Evolutionary conservation across 441 rosid species (phyloP), one percentile per base, ranked within the genome.

Genomic region (Aleurites moluccanus): DNA sequence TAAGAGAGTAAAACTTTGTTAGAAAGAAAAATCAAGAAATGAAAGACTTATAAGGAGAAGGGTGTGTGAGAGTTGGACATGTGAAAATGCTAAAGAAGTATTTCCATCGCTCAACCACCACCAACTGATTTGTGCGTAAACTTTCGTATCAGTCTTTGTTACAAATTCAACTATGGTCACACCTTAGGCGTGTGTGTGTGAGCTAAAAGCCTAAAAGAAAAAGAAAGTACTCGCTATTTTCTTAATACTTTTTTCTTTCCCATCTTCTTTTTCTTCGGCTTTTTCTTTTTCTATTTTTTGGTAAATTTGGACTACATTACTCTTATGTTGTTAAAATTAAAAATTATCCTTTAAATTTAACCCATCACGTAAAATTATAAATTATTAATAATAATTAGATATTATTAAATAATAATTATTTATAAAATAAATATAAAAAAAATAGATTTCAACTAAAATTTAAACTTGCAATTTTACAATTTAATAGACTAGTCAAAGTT

Each of bases 81-180:
- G 80, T 81, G 83, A 81, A 60, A 15, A 13, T 74, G 82, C 74
- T 73, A 30, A 75, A 72, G 73, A 70, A 67, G 61, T 35, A 61
- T 68, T 67, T 44, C 52, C 63, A 75, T 80, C 68, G 33, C 80
- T 80, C 87, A 81, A 78, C 83, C 21, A 75, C 86, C 79, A 78
- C 78, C 84, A 66, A 75, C 76, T 73, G 75, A 75, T 64, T 64
- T 59, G 57, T 69, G 53, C 70, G 20, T 7, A 65, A 49, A 42
- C 49, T 72, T 74, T 63, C 40, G 25, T 55, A 13, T 44, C 69
- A 10, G 62, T 73, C 81, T 84, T 84, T 61, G 82, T 82, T 77
- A 49, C 75, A 76, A 25, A 53, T 79, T 73, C 69, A 74, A 65
- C 77, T 18, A 28, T 45, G 25, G 14, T 69, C 73, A 50, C 66